Evolutionary conservation across 805 yeast species (phyloP).

Genomic region (Zygoascus bituminiphila): DNA sequence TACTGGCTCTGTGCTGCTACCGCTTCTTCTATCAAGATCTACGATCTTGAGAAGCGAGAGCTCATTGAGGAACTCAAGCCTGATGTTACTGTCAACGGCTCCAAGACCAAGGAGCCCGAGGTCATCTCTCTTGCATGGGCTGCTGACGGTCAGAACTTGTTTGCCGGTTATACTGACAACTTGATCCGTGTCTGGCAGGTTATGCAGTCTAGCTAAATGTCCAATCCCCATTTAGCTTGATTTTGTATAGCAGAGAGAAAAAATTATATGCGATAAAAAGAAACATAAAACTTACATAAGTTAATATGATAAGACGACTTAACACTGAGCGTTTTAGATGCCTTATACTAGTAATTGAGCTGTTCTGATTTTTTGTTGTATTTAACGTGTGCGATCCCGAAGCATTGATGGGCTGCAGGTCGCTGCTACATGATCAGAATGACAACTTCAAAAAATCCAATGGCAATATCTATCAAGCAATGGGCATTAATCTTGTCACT

Average conservation of each 20-base stretch:
- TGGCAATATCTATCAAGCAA: too few relatives aligned
- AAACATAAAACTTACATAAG: neutral
- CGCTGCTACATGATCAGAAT: too few relatives aligned
- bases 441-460: too few relatives aligned
- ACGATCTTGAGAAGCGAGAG: conserved; percentile 90
- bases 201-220: conserved; percentile 46
- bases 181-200: conserved; percentile 99
- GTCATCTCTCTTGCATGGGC: conserved; percentile 99
- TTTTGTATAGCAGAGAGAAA: neutral
- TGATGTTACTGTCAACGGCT: conserved; percentile 78
- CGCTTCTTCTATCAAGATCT: conserved; percentile 94
- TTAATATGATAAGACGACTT: conserved; percentile 2
- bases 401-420: too few relatives aligned
- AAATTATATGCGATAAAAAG: neutral
- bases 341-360: neutral
- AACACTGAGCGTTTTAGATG: neutral
- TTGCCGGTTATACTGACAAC: conserved; percentile 99
- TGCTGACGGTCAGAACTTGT: conserved; percentile 98
- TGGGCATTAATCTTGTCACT: too few relatives aligned
- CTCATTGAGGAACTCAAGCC: conserved; percentile 97
- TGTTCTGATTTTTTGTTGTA: neutral
- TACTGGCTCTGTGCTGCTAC: conserved; percentile 99
- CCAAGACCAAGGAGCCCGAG: conserved; percentile 93
- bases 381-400: too few relatives aligned
- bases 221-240: neutral